Conservation (phyloP, 495 filamentous ascomycete species). For the Penicillium paradoxum region DNA sequence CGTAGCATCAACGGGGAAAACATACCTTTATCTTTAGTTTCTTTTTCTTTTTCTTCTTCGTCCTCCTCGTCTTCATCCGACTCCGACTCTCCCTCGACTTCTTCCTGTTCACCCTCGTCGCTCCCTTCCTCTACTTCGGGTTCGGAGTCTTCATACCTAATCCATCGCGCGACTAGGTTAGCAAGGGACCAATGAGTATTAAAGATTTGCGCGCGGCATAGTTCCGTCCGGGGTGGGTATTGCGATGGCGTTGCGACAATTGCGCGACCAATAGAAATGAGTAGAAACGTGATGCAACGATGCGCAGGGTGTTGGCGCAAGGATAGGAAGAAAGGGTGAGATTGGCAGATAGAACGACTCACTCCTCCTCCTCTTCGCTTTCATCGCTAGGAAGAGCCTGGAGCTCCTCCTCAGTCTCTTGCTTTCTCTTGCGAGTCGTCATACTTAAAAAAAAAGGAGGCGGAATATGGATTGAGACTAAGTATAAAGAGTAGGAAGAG, state of each 20-base stretch:
- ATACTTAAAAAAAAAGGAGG: slow-evolving; percentile 28
- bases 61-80: slow-evolving; percentile 19
- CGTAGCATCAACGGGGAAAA: neutral
- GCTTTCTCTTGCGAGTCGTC: slow-evolving; percentile 64
- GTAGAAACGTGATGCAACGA: neutral
- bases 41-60: slow-evolving; percentile 14
- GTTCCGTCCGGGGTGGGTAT: neutral
- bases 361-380: slow-evolving; percentile 62
- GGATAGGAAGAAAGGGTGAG: neutral
- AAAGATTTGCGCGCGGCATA: neutral
- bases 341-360: slow-evolving; percentile 28
- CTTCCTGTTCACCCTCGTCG: slow-evolving; percentile 37
- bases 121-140: slow-evolving; percentile 35
- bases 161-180: slow-evolving; percentile 13
- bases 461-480: slow-evolving; percentile 4
- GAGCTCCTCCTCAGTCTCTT: slow-evolving; percentile 56
- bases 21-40: slow-evolving; percentile 28
- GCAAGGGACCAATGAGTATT: neutral
- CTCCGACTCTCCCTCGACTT: slow-evolving; percentile 24
- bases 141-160: slow-evolving; percentile 49
- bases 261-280: neutral
- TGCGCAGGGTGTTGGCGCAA: neutral
- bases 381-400: slow-evolving; percentile 57
- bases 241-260: slow-evolving; percentile 5
- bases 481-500: neutral